Evolutionary conservation across 2,329 filamentous ascomycete genomes (phyloP), one percentile per base, ranked within the genome.

Genomic region (Fusarium mundagurra): DNA sequence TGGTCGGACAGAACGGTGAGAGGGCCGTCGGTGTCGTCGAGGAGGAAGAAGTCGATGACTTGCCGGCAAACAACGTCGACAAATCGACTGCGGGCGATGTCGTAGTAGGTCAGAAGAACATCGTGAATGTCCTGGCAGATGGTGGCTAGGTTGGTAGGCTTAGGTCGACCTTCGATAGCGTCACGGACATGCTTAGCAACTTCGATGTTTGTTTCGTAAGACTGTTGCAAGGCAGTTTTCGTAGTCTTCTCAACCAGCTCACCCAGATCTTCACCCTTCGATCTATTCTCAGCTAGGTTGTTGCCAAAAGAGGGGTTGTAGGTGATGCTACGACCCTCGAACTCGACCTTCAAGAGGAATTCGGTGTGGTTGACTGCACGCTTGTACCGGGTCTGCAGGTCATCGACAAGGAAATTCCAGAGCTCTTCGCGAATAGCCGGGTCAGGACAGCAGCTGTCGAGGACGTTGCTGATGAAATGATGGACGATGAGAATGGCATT

Each of bases 31-130:
- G 84, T 76, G 1, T 87, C 86, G 3, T 81, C 81, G 0, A 92
- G 80, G 0, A 93, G 83, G 67, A 85, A 84, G 75, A 90, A 81
- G 48, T 88, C 86, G 4, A 88, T 82, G 0, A 86, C 89, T 71
- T 93, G 91, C 69, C 87, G 86, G 75, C 85, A 90, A 4, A 94
- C 80, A 7, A 84, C 87, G 73, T 94, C 92, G 4, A 92, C 86
- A 65, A 94, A 92, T 0, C 90, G 86, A 75, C 88, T 88, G 18
- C 84, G 84, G 0, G 90, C 85, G 3, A 92, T 87, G 33, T 88
- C 85, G 82, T 93, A 93, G 79, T 91, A 93, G 4, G 87, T 84
- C 34, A 84, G 79, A 0, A 93, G 83, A 3, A 89, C 87, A 67
- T 93, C 88, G 63, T 92, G 89, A 9, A 93, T 86, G 16, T 90